A percentile compares a stretch with the other conserved stretches of the same genome.
These are phyloP conservation scores for Citrus australasica DNA, from an alignment of 345 rosid genomes.

Conservation along the genomic window DNA sequence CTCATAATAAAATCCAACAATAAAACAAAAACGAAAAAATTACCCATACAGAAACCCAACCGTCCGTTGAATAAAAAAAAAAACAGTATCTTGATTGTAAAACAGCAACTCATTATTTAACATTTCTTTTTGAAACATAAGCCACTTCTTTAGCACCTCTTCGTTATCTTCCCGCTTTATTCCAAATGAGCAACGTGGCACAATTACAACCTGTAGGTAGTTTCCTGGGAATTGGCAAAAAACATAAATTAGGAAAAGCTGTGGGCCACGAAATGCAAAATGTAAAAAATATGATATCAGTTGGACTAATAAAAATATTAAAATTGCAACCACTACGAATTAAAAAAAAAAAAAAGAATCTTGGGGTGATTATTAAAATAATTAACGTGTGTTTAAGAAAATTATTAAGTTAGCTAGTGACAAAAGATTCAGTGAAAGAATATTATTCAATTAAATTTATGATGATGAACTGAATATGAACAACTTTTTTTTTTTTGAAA, in stretches of 20 bases:
- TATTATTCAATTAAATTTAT: background rate
- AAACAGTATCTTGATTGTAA: background rate
- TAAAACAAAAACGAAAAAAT: slow-evolving; percentile 14
- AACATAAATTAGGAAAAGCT: background rate
- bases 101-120: slow-evolving; percentile 9
- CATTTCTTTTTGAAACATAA: slow-evolving; percentile 14
- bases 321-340: background rate
- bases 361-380: background rate
- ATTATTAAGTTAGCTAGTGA: background rate
- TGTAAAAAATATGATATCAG: background rate
- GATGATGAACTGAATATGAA: background rate
- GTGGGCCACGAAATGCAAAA: slow-evolving; percentile 4
- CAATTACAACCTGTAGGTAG: slow-evolving; percentile 27
- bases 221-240: slow-evolving; percentile 1
- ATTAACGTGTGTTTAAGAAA: background rate
- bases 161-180: slow-evolving; percentile 45
- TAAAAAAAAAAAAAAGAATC: background rate
- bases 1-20: slow-evolving; percentile 46
- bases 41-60: slow-evolving; percentile 21
- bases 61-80: slow-evolving; percentile 6
- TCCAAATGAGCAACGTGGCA: slow-evolving; percentile 45
- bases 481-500: background rate
- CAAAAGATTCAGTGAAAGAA: background rate
- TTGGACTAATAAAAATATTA: background rate
- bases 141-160: slow-evolving; percentile 22